Evolutionary conservation across 1,139 yeast genomes (phyloP).

Genomic region (Candida sanyaensis): DNA sequence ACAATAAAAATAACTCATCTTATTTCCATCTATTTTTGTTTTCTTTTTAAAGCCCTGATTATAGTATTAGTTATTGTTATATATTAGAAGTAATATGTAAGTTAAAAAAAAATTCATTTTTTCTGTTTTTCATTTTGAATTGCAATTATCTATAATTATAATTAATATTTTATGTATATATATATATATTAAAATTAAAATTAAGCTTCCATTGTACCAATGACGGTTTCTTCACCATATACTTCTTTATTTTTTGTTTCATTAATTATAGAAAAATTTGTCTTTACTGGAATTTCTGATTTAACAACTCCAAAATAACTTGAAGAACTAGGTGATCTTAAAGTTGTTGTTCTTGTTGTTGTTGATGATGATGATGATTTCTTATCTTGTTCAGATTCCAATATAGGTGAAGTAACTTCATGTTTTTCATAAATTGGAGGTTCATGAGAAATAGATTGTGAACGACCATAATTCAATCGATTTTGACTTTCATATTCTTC

Average conservation of each 20-base stretch:
- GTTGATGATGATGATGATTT: not conserved
- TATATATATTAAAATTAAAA: too few relatives aligned
- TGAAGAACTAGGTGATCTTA: constrained; percentile 5
- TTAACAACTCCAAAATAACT: not conserved
- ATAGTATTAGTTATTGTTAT: too few relatives aligned
- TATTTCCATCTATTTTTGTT: too few relatives aligned
- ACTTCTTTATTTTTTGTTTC: constrained; percentile 6
- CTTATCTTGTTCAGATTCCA: constrained; percentile 11
- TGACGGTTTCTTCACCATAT: constrained; percentile 14
- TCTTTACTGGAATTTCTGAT: not conserved
- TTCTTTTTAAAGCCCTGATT: too few relatives aligned
- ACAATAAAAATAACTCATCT: too few relatives aligned
- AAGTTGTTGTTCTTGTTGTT: constrained; percentile 9
- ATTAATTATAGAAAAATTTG: constrained; percentile 6
- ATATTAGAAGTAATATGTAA: too few relatives aligned
- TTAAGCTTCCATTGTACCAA: constrained; percentile 19
- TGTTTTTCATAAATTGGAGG: constrained; percentile 17
- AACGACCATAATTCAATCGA: constrained; percentile 12
- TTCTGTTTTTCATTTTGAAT: not conserved
- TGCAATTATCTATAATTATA: not conserved
- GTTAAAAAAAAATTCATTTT: too few relatives aligned
- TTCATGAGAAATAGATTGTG: constrained; percentile 20
- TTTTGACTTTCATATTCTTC: not conserved
- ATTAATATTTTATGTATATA: too few relatives aligned
- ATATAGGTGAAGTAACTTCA: constrained; percentile 8